Evolutionary conservation across 2,329 filamentous ascomycete genomes (phyloP).

Genomic region (Neopestalotiopsis sp.): DNA sequence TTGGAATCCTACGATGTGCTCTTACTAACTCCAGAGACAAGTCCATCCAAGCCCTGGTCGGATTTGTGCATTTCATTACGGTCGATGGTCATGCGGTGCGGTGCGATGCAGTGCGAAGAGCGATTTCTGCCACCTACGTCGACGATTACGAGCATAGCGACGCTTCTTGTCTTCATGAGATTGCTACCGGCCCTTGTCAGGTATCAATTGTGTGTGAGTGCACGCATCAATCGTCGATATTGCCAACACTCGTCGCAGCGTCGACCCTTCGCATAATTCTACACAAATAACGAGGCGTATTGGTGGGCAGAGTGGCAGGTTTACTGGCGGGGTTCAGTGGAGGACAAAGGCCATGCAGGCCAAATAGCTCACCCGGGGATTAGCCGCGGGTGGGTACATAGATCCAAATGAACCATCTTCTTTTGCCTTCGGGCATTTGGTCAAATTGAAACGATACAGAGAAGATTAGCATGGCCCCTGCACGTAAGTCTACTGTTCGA

Average conservation of each 20-base stretch:
- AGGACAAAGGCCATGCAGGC: not conserved
- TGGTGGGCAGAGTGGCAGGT: not conserved
- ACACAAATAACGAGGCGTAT: not conserved
- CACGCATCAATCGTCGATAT: not conserved
- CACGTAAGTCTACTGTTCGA: slow-evolving; percentile 15
- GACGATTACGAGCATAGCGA: not conserved
- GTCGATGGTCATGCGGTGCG: not conserved
- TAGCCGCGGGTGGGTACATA: not conserved
- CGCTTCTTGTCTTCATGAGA: not conserved
- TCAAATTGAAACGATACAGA: slow-evolving; percentile 23
- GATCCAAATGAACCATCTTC: not conserved
- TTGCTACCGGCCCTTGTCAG: not conserved
- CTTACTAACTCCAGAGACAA: not conserved
- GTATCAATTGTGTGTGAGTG: not conserved
- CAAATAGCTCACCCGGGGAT: not conserved
- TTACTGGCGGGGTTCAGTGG: not conserved
- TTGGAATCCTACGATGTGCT: not conserved
- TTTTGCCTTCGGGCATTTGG: slow-evolving; percentile 20
- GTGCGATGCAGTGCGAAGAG: not conserved
- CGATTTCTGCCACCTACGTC: not conserved
- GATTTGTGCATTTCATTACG: not conserved
- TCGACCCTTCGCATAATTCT: not conserved
- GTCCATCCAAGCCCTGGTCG: not conserved
- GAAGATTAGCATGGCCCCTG: slow-evolving; percentile 23
- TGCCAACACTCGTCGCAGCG: not conserved